Base-by-base conservation (phyloP, 352 stramenopile species). In the Lagenidium giganteum region DNA sequence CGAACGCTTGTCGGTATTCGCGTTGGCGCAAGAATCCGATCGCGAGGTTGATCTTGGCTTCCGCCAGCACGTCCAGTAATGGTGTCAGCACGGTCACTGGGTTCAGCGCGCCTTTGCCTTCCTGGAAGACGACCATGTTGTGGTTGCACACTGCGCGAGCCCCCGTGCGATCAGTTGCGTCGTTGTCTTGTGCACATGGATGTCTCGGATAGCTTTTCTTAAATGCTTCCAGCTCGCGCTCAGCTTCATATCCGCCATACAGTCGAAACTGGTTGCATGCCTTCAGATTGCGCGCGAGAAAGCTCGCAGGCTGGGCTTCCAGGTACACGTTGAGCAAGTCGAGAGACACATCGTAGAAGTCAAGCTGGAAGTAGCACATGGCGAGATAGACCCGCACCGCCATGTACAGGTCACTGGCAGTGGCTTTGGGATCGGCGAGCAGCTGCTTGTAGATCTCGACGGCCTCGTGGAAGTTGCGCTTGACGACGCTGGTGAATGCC, bases 191-290 rank as follows among this genome's bases (percentile, higher is more conserved):
- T 14, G 32, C 41, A 40, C 51, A 65, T 3, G 64, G 51, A n/a
- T 85, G 67, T 0, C 45, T 54, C 1, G 67, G 67, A 36, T 69
- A 68, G 11, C 67, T 55, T 20, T 85, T 66, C 2, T 52, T 64
- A 18, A 96, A 82, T 28, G 67, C 70, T 24, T 95, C 85, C 0
- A 98, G 70, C 44, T 97, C 91, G 12, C 78, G 51, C 24, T 86
- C 72, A 1, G 72, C 72, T 25, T 80, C 70, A 8, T 57, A 42
- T 1, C 66, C 66, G n/a, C 64, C 73, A 27, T 83, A 83, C 6
- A 87, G 51, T 0, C 57, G 61, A 37, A 71, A 91, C 36, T 80
- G 61, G 47, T 66, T 72, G 37, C 75, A 77, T 16, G 75, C 78
- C 42, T 78, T 78, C 29, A 91, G 48, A 42, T 91, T 91, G 12